These are phyloP conservation scores for Eimeria acervulina DNA, from an alignment of 169 alveolate species.

Conservation along the genomic window DNA sequence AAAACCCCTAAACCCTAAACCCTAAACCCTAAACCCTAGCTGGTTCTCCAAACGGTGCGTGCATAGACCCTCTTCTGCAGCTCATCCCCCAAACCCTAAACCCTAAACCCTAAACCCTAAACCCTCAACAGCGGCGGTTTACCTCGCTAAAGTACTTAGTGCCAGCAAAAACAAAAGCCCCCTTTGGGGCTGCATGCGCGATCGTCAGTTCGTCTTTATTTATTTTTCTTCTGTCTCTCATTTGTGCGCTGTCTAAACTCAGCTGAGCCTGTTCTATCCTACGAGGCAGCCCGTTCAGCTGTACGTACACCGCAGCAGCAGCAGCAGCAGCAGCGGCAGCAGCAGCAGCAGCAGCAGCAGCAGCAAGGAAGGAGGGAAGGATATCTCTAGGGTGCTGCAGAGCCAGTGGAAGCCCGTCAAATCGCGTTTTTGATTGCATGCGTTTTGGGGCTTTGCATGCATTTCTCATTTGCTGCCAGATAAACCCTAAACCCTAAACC, in stretches of 20 bases:
- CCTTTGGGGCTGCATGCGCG: background rate
- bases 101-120: slow-evolving; percentile 33
- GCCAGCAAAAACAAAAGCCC: background rate
- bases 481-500: slow-evolving; percentile 31
- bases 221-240: background rate
- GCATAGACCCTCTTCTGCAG: background rate
- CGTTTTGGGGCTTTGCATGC: too few relatives aligned
- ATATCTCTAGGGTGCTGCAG: background rate
- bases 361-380: background rate
- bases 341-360: too few relatives aligned
- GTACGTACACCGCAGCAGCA: slow-evolving; percentile 8
- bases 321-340: too few relatives aligned
- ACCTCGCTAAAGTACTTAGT: slow-evolving; percentile 16
- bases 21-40: slow-evolving; percentile 8
- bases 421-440: too few relatives aligned
- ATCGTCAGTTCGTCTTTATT: background rate
- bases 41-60: background rate
- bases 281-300: background rate
- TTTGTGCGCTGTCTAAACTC: background rate
- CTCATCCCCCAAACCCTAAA: background rate
- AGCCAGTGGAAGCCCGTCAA: background rate
- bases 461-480: too few relatives aligned
- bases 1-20: slow-evolving; percentile 30
- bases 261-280: background rate
- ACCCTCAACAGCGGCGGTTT: background rate